Percentiles rank a stretch among this genome's conserved stretches.
Conservation (phyloP, 1,139 yeast genomes). For the Zygotorulaspora mrakii region DNA sequence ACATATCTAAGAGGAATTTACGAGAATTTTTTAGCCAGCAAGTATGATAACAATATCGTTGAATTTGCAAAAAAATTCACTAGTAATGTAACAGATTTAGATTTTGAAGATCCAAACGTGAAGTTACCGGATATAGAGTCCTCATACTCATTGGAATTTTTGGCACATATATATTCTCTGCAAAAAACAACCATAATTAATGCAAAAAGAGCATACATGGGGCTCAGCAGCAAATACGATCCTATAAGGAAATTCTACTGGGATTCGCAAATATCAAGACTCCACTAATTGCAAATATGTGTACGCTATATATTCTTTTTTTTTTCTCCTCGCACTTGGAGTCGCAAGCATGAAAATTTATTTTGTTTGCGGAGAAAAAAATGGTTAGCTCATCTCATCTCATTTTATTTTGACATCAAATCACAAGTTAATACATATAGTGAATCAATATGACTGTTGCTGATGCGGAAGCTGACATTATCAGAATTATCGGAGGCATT, state of each 20-base stretch:
- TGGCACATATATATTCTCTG: constrained; percentile 49
- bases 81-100: constrained; percentile 26
- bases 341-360: too few species aligned
- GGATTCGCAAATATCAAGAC: constrained; percentile 37
- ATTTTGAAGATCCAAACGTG: constrained; percentile 21
- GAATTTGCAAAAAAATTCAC: constrained; percentile 45
- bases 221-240: constrained; percentile 53
- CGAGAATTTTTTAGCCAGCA: constrained; percentile 34
- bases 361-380: constrained; percentile 2
- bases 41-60: constrained; percentile 41
- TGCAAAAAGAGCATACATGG: constrained; percentile 45
- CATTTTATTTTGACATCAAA: constrained; percentile 19
- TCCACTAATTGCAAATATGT: too few species aligned
- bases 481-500: constrained; percentile 61
- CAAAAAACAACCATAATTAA: constrained; percentile 34
- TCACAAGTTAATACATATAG: too few species aligned
- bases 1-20: constrained; percentile 66
- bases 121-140: constrained; percentile 38
- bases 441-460: too few species aligned
- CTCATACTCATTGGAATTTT: constrained; percentile 66
- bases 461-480: constrained; percentile 23
- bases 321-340: too few species aligned
- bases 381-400: constrained; percentile 13
- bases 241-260: constrained; percentile 69
- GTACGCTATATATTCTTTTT: too few species aligned